A percentile compares a stretch with the other conserved stretches of the same genome.
Conservation (phyloP, 495 filamentous ascomycete genomes). For the Aspergillus mulundensis region DNA sequence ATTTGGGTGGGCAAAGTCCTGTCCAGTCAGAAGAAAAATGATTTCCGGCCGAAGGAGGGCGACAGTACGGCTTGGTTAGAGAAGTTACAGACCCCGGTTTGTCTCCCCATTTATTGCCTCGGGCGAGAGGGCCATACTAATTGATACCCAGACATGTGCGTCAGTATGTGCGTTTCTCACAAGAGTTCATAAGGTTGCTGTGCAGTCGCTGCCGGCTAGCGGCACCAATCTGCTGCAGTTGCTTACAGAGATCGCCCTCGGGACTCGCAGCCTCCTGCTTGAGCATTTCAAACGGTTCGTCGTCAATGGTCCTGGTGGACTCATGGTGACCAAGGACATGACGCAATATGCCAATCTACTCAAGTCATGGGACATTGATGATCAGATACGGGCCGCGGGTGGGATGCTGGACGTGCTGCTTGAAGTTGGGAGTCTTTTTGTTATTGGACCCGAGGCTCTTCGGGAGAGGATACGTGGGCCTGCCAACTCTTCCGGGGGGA, state of each 20-base stretch:
- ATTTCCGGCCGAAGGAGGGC: slow-evolving; percentile 87
- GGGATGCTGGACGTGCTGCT: slow-evolving; percentile 74
- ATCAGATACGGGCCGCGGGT: slow-evolving; percentile 51
- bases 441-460: slow-evolving; percentile 86
- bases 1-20: slow-evolving; percentile 75
- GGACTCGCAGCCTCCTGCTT: slow-evolving; percentile 70
- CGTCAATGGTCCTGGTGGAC: slow-evolving; percentile 83
- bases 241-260: slow-evolving; percentile 78
- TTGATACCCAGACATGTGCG: slow-evolving; percentile 57
- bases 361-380: slow-evolving; percentile 74
- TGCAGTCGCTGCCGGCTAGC: slow-evolving; percentile 65
- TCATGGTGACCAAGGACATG: slow-evolving; percentile 96
- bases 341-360: slow-evolving; percentile 83
- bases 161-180: slow-evolving; percentile 72
- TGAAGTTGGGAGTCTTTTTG: slow-evolving; percentile 95
- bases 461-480: slow-evolving; percentile 67
- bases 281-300: slow-evolving; percentile 92
- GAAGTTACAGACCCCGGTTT: slow-evolving; percentile 71
- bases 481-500: slow-evolving; percentile 26
- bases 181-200: slow-evolving; percentile 55
- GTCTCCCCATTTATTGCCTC: slow-evolving; percentile 12
- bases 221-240: slow-evolving; percentile 73
- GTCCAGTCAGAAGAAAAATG: slow-evolving; percentile 77
- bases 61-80: slow-evolving; percentile 71
- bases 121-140: not conserved